phyloP scores from a whole-genome alignment of 129 eudicot species.

The Helianthus annuus region DNA sequence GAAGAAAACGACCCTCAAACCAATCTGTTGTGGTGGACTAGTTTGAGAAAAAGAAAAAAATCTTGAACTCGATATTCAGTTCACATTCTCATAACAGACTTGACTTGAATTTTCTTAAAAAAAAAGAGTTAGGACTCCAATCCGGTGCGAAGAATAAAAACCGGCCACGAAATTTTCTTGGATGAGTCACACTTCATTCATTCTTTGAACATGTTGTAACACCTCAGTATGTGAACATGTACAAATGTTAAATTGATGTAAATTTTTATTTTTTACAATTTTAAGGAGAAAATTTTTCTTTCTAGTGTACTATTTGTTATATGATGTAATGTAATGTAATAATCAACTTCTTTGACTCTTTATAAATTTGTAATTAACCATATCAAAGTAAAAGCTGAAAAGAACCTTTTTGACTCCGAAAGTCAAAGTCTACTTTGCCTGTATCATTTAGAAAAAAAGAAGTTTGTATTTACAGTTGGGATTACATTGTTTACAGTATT shows the following conservation, averaged over 20 bases:
- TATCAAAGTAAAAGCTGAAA: neutral
- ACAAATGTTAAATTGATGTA: slow-evolving; percentile 28
- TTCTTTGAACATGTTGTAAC: slow-evolving; percentile 25
- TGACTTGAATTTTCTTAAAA: slow-evolving; percentile 13
- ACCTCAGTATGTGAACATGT: slow-evolving; percentile 7
- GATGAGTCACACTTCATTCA: slow-evolving; percentile 15
- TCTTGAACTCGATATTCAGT: slow-evolving; percentile 11
- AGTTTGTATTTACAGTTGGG: neutral
- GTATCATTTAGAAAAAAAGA: neutral
- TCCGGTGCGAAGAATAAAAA: slow-evolving; percentile 8
- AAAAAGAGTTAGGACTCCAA: slow-evolving; percentile 14
- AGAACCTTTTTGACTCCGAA: slow-evolving; percentile 12
- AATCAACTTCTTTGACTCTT: slow-evolving; percentile 23
- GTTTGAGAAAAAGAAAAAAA: neutral
- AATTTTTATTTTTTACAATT: slow-evolving; percentile 13
- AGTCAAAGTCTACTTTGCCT: neutral
- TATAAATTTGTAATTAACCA: slow-evolving; percentile 12
- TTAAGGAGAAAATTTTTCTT: slow-evolving; percentile 17
- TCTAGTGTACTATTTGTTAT: slow-evolving; percentile 5
- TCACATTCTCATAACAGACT: slow-evolving; percentile 11
- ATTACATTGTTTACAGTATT: too few relatives aligned
- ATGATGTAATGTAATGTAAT: slow-evolving; percentile 22
- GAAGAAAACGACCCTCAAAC: slow-evolving; percentile 25
- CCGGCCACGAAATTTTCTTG: slow-evolving; percentile 2
- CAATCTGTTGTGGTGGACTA: slow-evolving; percentile 21